Base-by-base conservation (phyloP, 1,139 yeast genomes). In the Wickerhamiella infanticola region DNA sequence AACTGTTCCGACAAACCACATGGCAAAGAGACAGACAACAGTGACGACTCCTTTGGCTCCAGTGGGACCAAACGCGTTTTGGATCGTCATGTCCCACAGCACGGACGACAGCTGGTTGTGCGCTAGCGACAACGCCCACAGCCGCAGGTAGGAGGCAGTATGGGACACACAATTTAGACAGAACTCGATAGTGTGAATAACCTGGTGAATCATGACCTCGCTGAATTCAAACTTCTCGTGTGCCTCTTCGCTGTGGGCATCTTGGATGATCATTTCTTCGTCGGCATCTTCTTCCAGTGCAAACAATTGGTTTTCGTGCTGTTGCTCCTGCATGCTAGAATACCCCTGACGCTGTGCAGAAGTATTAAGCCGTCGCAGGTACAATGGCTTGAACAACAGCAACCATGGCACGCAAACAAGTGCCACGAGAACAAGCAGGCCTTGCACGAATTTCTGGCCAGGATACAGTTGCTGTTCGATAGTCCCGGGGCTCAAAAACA, bases 121-220 rank as follows among this genome's bases (percentile, higher is more conserved):
- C 0, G 99, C 99, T 50, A 93, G 74, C 1, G 97, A 88, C 51
- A 93, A 72, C 1, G 99, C 99, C 98, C 98, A 90, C 48, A 90
- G 69, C 61, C 98, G 80, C 55, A 90, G 74, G 59, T 93, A 93
- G 0, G 98, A 90, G 0, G 99, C 99, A 0, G 98, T 93, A 62
- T 93, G 99, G 18, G 96, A 85, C 40, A 93, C 95, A 68, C 97
- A 85, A 64, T 90, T 90, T 58, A 93, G 73, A 62, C 99, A 93
- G 63, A 93, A 93, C 68, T 93, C 99, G 65, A 93, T 93, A 1
- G 99, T 93, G 63, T 90, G 97, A 57, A 93, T 93, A 37, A 90
- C 96, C 66, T 93, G 99, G 63, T 93, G 97, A 53, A 93, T 90
- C 73, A 93, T 82, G 38, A 93, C 74, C 58, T 93, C 99, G 47